Evolutionary conservation across 1,284 basidiomycete species (phyloP), one percentile per base, ranked within the genome.

Genomic region (Irpex sp.): DNA sequence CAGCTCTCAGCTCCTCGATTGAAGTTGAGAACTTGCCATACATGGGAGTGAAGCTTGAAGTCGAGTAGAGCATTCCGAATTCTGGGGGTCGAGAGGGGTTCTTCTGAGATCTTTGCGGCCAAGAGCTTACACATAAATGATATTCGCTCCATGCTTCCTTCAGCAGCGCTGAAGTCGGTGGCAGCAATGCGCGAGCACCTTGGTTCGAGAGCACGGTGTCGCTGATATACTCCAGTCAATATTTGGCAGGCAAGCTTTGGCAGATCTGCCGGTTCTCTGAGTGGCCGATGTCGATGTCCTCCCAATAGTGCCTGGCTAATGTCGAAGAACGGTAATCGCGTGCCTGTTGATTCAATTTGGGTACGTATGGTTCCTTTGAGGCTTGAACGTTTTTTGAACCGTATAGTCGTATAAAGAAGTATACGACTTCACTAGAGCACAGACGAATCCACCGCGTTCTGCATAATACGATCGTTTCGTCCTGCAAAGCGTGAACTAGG

Each of bases 1-100:
- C 62, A 15, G 38, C 27, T 43, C 32, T 64, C 62, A 64, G 18
- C 20, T 64, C 38, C 24, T 18, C 24, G 13, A 42, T 15, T 4
- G 62, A 27, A 20, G 62, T 64, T 27, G 32, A 20, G 32, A 64
- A 64, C 24, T 64, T 64, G 27, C 62, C 62, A 27, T 64, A 64
- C 20, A 11, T 18, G 4, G 62, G 38, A 11, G 27, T 42, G 24
- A 64, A 64, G 13, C 20, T 64, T 27, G 27, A 27, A 27, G 7
- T 64, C 18, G 27, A 64, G 62, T 20, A 42, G 24, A 27, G 11
- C 24, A 60, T 27, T 22, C 38, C 6, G n/a, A 54, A n/a, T 18
- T 54, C 49, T n/a, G 49, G 49, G n/a, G 7, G 49, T 15, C 15
- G n/a, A 5, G 49, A 54, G 49, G n/a, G 15, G 15, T 15, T 15